A percentile compares a stretch with the other conserved stretches of the same genome.
Evolutionary conservation across 352 stramenopile species (phyloP).

Genomic region (Phytopythium chamaehyphon): DNA sequence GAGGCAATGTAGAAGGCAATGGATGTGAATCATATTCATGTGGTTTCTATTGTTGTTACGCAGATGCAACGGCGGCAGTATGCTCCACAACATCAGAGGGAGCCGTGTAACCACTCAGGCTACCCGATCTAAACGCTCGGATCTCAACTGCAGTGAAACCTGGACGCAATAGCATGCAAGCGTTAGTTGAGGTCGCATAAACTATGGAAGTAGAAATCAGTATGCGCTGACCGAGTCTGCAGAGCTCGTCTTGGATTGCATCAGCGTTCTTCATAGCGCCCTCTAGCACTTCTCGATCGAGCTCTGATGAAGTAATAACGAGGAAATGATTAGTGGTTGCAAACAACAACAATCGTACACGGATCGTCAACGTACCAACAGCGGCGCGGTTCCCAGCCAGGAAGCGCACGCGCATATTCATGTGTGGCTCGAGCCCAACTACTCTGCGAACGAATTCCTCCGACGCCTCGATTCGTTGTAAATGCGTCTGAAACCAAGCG

Average conservation of each 20-base stretch:
- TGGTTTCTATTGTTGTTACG: background rate
- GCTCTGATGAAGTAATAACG: constrained; percentile 19
- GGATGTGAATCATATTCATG: background rate
- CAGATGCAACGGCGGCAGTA: constrained; percentile 3
- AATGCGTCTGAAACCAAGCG: constrained; percentile 35
- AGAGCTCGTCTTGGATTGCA: constrained; percentile 30
- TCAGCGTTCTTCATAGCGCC: constrained; percentile 20
- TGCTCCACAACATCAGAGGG: constrained; percentile 18
- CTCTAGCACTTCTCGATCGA: constrained; percentile 31
- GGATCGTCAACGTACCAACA: constrained; percentile 32
- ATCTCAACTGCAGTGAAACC: constrained; percentile 53
- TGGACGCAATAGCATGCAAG: constrained; percentile 4
- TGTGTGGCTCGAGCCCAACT: constrained; percentile 35
- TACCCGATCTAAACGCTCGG: constrained; percentile 53
- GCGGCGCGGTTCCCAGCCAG: constrained; percentile 65
- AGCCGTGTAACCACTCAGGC: constrained; percentile 56
- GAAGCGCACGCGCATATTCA: constrained; percentile 77
- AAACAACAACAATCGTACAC: background rate
- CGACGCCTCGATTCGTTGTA: constrained; percentile 62
- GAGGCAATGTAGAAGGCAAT: background rate
- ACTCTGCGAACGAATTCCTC: constrained; percentile 56
- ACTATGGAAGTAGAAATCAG: background rate
- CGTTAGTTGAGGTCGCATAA: background rate
- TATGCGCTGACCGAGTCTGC: constrained; percentile 35
- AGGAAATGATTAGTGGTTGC: background rate